These are phyloP conservation scores for Cenchrus americanus DNA, from an alignment of 176 grass and related monocot genomes.

Conservation along the genomic window DNA sequence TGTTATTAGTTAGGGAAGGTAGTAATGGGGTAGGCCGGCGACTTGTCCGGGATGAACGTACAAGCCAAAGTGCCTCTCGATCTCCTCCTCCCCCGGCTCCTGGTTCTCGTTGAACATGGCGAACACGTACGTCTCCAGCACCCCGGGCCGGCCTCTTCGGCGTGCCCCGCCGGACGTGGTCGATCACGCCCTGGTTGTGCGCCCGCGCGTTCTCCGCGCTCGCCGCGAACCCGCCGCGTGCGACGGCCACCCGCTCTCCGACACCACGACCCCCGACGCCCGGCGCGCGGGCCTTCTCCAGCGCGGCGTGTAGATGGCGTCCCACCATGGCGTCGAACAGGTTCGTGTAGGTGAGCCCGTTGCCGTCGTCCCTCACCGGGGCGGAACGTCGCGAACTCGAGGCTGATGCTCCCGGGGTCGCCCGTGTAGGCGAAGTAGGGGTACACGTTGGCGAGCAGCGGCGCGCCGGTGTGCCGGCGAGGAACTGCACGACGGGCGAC, in stretches of 20 bases:
- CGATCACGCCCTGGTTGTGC: conserved; percentile 59
- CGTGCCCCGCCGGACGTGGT: conserved; percentile 49
- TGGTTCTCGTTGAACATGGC: conserved; percentile 82
- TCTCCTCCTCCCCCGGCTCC: conserved; percentile 26
- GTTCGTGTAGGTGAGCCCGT: conserved; percentile 50
- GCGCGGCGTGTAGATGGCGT: conserved; percentile 57
- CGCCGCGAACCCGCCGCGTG: conserved; percentile 48
- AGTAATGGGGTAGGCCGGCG: conserved; percentile 53
- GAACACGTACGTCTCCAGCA: conserved; percentile 65
- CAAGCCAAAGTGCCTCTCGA: conserved; percentile 61
- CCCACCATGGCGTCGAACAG: conserved; percentile 72
- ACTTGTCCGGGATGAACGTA: conserved; percentile 56
- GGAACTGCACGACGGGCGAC: conserved; percentile 33
- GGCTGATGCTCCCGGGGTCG: background rate
- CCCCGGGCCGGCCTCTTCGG: conserved; percentile 48
- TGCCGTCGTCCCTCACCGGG: conserved; percentile 24
- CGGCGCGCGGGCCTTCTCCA: conserved; percentile 51
- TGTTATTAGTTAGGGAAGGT: conserved; percentile 34
- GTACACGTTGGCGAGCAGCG: conserved; percentile 65
- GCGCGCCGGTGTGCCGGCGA: conserved; percentile 41
- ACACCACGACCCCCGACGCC: conserved; percentile 48
- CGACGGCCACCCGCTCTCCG: conserved; percentile 74
- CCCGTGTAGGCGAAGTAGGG: conserved; percentile 56
- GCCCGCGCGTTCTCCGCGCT: conserved; percentile 40
- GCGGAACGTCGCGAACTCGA: conserved; percentile 54